These are phyloP conservation scores for Encephalitozoon cuniculi DNA, from an alignment of 371 early-diverging fungal genomes.

Conservation along the genomic window DNA sequence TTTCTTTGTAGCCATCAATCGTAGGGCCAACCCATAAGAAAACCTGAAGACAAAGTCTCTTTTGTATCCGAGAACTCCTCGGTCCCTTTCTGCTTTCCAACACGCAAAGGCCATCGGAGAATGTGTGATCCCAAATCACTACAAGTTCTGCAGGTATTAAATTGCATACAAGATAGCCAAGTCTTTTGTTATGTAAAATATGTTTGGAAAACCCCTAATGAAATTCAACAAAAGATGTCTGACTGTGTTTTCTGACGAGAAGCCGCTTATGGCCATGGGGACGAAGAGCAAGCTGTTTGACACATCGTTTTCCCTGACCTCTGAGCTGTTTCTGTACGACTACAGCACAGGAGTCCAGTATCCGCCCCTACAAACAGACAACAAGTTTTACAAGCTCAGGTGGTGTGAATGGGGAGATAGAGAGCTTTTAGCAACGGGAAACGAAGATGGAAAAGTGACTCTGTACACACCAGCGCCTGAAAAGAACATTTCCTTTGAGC, in stretches of 20 bases:
- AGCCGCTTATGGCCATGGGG: slow-evolving; percentile 56
- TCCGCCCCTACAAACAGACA: slow-evolving; percentile 24
- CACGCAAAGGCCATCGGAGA: no score
- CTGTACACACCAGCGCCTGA: slow-evolving; percentile 31
- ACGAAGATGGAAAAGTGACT: slow-evolving; percentile 53
- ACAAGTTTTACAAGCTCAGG: slow-evolving; percentile 55
- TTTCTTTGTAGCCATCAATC: background rate
- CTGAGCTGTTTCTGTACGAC: slow-evolving; percentile 52
- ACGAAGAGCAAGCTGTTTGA: slow-evolving; percentile 61
- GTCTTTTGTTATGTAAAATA: background rate
- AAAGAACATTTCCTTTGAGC: slow-evolving; percentile 4
- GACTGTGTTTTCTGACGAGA: slow-evolving; percentile 47
- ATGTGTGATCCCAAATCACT: background rate
- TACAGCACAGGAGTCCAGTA: slow-evolving; percentile 42
- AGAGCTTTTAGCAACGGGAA: slow-evolving; percentile 52
- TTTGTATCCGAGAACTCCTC: background rate
- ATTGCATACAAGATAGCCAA: background rate
- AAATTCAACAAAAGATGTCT: slow-evolving; percentile 59
- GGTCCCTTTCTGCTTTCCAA: no score
- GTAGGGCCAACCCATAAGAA: background rate
- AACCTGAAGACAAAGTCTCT: background rate
- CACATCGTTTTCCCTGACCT: slow-evolving; percentile 53
- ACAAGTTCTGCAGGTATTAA: background rate
- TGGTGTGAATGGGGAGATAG: slow-evolving; percentile 52
- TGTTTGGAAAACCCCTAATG: slow-evolving; percentile 38